phyloP scores from a whole-genome alignment of 1,284 basidiomycete species.

The Boletellus sp. region DNA sequence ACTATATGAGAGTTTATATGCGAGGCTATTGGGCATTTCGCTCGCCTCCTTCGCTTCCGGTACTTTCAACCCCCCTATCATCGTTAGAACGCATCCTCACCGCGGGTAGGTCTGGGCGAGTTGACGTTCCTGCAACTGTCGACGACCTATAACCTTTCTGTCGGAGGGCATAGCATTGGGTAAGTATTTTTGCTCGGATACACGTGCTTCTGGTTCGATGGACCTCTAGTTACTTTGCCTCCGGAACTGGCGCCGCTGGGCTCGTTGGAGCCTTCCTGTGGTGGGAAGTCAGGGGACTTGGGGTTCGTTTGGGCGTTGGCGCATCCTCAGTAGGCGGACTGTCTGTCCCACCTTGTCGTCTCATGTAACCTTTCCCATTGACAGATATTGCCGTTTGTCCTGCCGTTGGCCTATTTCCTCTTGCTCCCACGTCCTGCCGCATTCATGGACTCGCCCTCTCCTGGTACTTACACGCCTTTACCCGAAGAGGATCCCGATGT shows the following conservation, averaged over 20 bases:
- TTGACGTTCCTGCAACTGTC: conserved; percentile 93
- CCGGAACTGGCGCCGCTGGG: conserved; percentile 93
- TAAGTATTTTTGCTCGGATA: conserved; percentile 30
- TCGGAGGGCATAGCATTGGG: conserved; percentile 72
- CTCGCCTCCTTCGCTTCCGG: conserved; percentile 91
- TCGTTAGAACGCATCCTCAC: conserved; percentile 6
- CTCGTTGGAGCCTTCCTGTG: conserved; percentile 89
- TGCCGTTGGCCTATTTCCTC: conserved; percentile 71
- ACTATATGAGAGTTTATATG: conserved; percentile 61
- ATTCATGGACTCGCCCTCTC: conserved; percentile 45
- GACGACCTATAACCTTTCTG: conserved; percentile 73
- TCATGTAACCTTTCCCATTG: not conserved
- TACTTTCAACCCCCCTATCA: conserved; percentile 21
- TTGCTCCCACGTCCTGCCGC: conserved; percentile 61
- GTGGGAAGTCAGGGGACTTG: conserved; percentile 89
- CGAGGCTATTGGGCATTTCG: conserved; percentile 82
- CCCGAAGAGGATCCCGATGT: conserved; percentile 43
- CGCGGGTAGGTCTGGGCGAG: conserved; percentile 75
- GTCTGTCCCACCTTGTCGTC: not conserved
- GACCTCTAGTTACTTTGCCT: conserved; percentile 71
- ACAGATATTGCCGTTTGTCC: conserved; percentile 76
- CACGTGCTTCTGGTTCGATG: not conserved
- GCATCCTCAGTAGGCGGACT: conserved; percentile 61
- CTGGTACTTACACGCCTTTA: conserved; percentile 52
- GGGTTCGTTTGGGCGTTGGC: conserved; percentile 81